Evolutionary conservation across 495 filamentous ascomycete genomes (phyloP), one percentile per base, ranked within the genome.

Genomic region (Xylaria nigripes): DNA sequence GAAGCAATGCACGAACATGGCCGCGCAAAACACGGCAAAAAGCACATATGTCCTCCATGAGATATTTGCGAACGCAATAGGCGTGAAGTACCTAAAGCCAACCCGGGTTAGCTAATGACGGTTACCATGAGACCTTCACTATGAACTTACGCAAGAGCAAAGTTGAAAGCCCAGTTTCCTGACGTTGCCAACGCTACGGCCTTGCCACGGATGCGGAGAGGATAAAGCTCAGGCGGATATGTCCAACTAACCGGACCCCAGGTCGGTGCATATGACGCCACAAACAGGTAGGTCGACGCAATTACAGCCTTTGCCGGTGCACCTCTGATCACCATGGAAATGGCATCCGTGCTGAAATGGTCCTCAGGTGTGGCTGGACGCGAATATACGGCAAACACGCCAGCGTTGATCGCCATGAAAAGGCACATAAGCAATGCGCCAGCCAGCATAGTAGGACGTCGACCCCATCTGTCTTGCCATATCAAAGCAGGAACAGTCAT

Each of bases 91-190:
- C 15, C 50, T 53, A 46, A n/a, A 12, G 22, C 18, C 9, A 24
- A 41, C 5, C 2, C 30, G 16, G 8, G 32, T 54, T 24, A 47
- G 51, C 24, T 47, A 9, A n/a, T 19, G 6, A 22, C n/a, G n/a
- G 16, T 13, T 15, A 18, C 24, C 15, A n/a, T 40, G 19, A 46
- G 2, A 21, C 13, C 6, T 41, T 21, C 23, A 5, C 6, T 7
- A 38, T 45, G 19, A 15, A 53, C 50, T 22, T 46, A 53, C 12
- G 82, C 81, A 12, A 90, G 77, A 0, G 87, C 87, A 63, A 87
- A 89, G 74, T 90, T 89, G 72, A 86, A 89, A 18, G 80, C 76
- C 87, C 86, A 90, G 72, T 88, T 89, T 8, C 76, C 77, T 3
- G 85, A 80, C 0, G 86, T 88, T 36, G 78, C 73, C 13, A 90